These are phyloP conservation scores for Suillus spraguei DNA, from an alignment of 768 basidiomycete genomes.

Conservation along the genomic window DNA sequence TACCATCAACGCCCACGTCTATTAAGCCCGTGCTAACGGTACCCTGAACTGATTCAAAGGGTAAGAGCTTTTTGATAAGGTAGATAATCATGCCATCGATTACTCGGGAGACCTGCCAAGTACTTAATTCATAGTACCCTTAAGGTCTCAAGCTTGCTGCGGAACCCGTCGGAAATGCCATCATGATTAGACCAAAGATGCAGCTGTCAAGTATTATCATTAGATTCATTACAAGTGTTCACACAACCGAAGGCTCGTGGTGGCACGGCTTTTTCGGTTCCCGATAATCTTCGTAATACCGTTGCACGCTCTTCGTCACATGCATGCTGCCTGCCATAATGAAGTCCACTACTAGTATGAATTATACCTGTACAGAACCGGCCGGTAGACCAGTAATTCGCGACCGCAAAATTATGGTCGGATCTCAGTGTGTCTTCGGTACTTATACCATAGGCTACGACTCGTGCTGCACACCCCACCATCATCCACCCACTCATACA, in stretches of 20 bases:
- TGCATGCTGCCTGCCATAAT: too few relatives aligned
- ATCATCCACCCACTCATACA: background rate
- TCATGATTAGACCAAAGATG: background rate
- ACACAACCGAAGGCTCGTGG: background rate
- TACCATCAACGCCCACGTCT: slow-evolving; percentile 4
- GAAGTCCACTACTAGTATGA: too few relatives aligned
- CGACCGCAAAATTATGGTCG: background rate
- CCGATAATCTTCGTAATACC: background rate
- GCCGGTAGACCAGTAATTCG: slow-evolving; percentile 3
- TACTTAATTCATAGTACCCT: background rate
- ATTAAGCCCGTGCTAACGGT: background rate
- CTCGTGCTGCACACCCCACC: background rate
- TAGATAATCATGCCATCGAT: background rate
- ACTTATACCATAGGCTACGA: background rate
- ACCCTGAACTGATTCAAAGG: too few relatives aligned
- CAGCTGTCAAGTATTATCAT: background rate
- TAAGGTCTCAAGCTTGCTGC: background rate
- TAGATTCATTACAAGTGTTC: background rate
- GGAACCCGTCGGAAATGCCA: background rate
- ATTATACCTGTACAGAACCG: background rate
- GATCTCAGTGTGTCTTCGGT: background rate
- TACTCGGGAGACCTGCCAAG: background rate
- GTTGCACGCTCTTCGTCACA: background rate
- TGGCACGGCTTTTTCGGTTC: background rate
- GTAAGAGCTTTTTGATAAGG: background rate